Evolutionary conservation across 441 rosid species (phyloP).

Genomic region (Gossypium gossypioides): DNA sequence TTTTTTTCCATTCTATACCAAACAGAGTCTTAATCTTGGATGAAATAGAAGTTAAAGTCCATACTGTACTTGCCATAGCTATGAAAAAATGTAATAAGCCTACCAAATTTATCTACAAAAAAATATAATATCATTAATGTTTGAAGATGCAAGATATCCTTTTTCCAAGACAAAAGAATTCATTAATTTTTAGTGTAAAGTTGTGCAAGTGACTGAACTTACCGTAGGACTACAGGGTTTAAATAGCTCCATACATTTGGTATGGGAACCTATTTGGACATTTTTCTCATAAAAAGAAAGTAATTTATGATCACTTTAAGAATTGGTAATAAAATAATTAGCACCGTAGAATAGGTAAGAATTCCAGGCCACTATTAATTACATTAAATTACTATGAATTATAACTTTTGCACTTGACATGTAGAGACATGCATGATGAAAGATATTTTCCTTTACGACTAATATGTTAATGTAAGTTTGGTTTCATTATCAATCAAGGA

Average conservation of each 20-base stretch:
- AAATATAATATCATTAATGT: not conserved
- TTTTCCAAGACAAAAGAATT: not conserved
- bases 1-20: too few relatives aligned
- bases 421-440: not conserved
- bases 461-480: not conserved
- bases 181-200: not conserved
- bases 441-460: not conserved
- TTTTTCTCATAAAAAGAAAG: not conserved
- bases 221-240: not conserved
- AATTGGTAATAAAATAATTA: conserved; percentile 1
- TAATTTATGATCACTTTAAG: not conserved
- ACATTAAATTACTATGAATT: not conserved
- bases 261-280: not conserved
- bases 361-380: not conserved
- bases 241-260: not conserved
- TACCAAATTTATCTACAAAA: not conserved
- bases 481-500: not conserved
- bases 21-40: not conserved
- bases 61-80: conserved; percentile 6
- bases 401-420: not conserved
- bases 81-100: not conserved
- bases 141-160: not conserved
- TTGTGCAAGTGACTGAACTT: not conserved
- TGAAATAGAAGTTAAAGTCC: conserved; percentile 3
- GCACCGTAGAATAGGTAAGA: not conserved